Evolutionary conservation across 306 rosid species (phyloP).

Genomic region (Quillaja saponaria): DNA sequence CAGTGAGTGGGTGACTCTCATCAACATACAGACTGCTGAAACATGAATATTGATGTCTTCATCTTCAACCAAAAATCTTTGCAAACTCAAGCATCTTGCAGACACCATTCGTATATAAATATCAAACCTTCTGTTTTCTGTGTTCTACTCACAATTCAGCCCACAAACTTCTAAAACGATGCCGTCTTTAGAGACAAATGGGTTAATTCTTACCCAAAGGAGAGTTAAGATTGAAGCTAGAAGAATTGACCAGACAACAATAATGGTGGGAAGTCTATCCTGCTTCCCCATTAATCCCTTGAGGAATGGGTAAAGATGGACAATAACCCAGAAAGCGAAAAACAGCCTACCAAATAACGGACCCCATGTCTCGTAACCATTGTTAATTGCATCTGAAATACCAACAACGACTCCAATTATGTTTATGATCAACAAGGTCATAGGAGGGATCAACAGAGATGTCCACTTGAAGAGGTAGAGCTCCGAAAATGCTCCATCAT

Average conservation of each 20-base stretch:
- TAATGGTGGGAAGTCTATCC: conserved; percentile 80
- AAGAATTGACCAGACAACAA: conserved; percentile 87
- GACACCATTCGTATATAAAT: conserved; percentile 24
- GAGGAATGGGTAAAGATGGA: conserved; percentile 95
- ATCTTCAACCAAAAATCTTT: conserved; percentile 11
- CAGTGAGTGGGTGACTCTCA: no score
- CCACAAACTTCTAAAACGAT: conserved; percentile 79
- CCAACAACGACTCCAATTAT: conserved; percentile 82
- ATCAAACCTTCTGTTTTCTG: conserved; percentile 29
- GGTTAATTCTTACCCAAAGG: conserved; percentile 89
- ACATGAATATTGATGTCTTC: conserved; percentile 19
- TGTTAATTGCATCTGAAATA: conserved; percentile 83
- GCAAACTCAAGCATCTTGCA: conserved; percentile 27
- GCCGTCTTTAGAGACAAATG: conserved; percentile 62
- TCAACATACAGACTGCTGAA: not conserved
- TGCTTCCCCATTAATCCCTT: conserved; percentile 90
- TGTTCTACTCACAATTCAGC: conserved; percentile 63
- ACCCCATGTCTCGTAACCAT: conserved; percentile 96
- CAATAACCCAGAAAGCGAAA: conserved; percentile 88
- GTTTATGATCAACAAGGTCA: conserved; percentile 76
- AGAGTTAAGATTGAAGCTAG: conserved; percentile 75
- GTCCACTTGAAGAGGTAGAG: conserved; percentile 97
- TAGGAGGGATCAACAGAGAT: conserved; percentile 73
- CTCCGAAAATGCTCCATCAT: conserved; percentile 80
- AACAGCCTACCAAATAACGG: conserved; percentile 82